These are phyloP conservation scores for Rhizopogon sp. DNA, from an alignment of 768 basidiomycete genomes.

Conservation along the genomic window DNA sequence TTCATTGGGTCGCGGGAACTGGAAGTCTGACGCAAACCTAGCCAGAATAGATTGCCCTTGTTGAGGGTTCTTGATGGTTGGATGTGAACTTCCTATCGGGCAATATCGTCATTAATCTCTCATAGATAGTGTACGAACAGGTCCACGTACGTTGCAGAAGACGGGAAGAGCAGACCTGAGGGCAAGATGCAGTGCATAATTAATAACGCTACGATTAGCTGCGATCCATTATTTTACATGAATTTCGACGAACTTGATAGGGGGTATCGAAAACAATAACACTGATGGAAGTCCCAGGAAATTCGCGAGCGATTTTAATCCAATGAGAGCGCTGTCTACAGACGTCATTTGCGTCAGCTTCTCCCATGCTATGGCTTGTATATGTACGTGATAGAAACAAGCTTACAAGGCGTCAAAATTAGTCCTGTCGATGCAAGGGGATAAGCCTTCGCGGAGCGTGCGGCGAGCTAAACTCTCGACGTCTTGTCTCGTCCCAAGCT, in stretches of 20 bases:
- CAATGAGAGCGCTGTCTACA: conserved; percentile 66
- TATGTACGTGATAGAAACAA: background rate
- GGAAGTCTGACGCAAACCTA: conserved; percentile 60
- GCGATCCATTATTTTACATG: background rate
- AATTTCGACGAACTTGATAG: conserved; percentile 50
- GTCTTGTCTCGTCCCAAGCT: conserved; percentile 60
- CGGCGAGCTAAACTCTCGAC: conserved; percentile 58
- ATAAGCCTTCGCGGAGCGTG: conserved; percentile 51
- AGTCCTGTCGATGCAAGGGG: conserved; percentile 77
- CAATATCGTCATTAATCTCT: conserved; percentile 10
- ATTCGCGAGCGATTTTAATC: conserved; percentile 67
- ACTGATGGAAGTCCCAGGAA: conserved; percentile 60
- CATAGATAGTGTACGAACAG: conserved; percentile 1
- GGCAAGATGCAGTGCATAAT: conserved; percentile 11
- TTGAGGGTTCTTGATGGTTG: conserved; percentile 64
- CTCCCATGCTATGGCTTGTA: background rate
- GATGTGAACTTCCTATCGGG: conserved; percentile 60
- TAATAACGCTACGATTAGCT: conserved; percentile 6
- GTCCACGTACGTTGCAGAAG: conserved; percentile 50
- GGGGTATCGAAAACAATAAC: conserved; percentile 76
- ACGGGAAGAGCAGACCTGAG: conserved; percentile 58
- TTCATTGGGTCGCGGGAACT: conserved; percentile 50
- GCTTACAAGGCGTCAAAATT: conserved; percentile 67
- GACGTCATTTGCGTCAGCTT: background rate
- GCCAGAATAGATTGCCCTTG: conserved; percentile 57